Conservation (phyloP, 2,329 filamentous ascomycete genomes). For the Capronia americana region DNA sequence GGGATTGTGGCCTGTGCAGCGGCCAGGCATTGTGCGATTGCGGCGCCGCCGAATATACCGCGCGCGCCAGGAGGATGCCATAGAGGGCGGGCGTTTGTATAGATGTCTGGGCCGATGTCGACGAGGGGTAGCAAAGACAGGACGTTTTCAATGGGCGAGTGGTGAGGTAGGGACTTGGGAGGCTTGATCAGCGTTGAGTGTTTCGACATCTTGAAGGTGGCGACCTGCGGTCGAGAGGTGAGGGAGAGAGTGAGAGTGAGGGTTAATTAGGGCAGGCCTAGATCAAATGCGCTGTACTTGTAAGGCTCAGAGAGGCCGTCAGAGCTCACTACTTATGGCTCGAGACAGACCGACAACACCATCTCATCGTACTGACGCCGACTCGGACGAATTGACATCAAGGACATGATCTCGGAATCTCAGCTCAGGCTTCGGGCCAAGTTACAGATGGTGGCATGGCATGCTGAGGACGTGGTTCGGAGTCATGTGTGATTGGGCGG, state of each 20-base stretch:
- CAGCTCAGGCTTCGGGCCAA: neutral
- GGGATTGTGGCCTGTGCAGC: conserved; percentile 89
- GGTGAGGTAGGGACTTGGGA: conserved; percentile 72
- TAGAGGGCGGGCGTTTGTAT: conserved; percentile 88
- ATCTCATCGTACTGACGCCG: neutral
- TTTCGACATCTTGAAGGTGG: conserved; percentile 27
- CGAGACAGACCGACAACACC: neutral
- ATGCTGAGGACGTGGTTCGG: neutral
- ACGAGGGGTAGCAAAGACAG: conserved; percentile 81
- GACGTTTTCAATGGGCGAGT: conserved; percentile 85
- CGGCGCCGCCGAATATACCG: conserved; percentile 90
- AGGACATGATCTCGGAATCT: neutral
- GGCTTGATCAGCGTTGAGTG: conserved; percentile 71
- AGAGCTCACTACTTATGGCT: no score
- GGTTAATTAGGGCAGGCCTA: neutral
- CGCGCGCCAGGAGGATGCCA: conserved; percentile 93
- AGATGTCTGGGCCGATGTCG: conserved; percentile 71
- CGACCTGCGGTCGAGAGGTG: neutral
- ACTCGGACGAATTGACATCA: neutral
- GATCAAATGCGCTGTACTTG: neutral
- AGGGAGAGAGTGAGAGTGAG: neutral
- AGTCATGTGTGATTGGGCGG: neutral
- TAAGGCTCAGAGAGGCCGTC: neutral
- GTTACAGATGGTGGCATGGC: neutral
- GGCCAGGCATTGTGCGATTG: conserved; percentile 88